A percentile compares a stretch with the other conserved stretches of the same genome.
Conservation (phyloP, 306 rosid genomes). For the Cicer chorassanicum region DNA sequence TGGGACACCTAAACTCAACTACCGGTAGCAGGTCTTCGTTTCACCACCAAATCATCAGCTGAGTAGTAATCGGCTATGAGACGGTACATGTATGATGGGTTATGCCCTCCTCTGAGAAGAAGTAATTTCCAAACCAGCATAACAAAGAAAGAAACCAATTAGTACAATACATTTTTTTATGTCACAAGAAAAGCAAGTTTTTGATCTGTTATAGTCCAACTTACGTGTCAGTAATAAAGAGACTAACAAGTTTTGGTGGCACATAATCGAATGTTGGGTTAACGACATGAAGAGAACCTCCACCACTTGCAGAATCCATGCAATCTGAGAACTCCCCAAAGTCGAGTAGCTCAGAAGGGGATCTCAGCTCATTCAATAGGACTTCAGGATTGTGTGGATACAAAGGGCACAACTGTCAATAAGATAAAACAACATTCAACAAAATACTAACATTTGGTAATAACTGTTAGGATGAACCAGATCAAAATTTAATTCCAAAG, state of each 20-base stretch:
- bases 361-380: conserved; percentile 85
- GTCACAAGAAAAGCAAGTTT: conserved; percentile 13
- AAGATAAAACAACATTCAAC: conserved; percentile 43
- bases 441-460: conserved; percentile 34
- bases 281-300: conserved; percentile 84
- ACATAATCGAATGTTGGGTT: conserved; percentile 95
- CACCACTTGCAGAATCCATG: conserved; percentile 77
- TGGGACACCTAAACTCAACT: conserved; percentile 54
- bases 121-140: conserved; percentile 39
- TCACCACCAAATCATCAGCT: conserved; percentile 91
- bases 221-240: conserved; percentile 97
- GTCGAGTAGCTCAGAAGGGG: conserved; percentile 97
- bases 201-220: conserved; percentile 47
- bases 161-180: conserved; percentile 26
- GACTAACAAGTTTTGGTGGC: conserved; percentile 89
- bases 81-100: conserved; percentile 94
- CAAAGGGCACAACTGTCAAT: conserved; percentile 85
- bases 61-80: conserved; percentile 95
- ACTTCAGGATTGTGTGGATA: conserved; percentile 98
- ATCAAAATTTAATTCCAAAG: conserved; percentile 33
- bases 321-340: conserved; percentile 97
- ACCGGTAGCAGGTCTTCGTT: conserved; percentile 61
- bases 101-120: conserved; percentile 90
- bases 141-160: conserved; percentile 36
- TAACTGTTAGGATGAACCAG: conserved; percentile 25